These are phyloP conservation scores for Aspergillus hiratsukae DNA, from an alignment of 2,329 filamentous ascomycete species.

Conservation along the genomic window DNA sequence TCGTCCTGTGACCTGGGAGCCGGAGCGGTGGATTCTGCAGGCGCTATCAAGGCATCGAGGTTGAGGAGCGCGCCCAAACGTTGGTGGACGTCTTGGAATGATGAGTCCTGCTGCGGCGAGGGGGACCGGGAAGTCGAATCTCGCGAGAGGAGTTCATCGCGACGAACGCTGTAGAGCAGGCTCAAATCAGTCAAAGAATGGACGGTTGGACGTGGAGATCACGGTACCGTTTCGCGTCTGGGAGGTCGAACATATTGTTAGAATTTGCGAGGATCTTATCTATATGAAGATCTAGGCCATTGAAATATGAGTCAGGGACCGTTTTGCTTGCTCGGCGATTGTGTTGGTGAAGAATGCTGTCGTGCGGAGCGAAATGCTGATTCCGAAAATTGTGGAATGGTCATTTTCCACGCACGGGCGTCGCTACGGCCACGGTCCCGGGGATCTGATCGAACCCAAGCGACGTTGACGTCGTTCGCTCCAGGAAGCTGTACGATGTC, in stretches of 20 bases:
- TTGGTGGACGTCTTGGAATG: conserved; percentile 25
- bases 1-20: conserved; percentile 2
- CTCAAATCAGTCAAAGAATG: neutral
- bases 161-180: conserved; percentile 28
- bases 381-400: neutral
- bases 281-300: neutral
- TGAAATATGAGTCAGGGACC: neutral
- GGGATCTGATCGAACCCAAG: neutral
- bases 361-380: conserved; percentile 4
- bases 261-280: neutral
- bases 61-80: conserved; percentile 32
- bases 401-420: conserved; percentile 3
- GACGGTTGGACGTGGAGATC: neutral
- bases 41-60: conserved; percentile 23
- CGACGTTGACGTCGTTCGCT: no score
- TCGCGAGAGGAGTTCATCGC: conserved; percentile 32
- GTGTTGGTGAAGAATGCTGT: neutral
- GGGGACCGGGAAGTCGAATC: conserved; percentile 28
- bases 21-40: neutral
- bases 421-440: conserved; percentile 13
- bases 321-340: neutral
- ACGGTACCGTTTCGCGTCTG: conserved; percentile 32
- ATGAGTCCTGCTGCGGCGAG: conserved; percentile 24
- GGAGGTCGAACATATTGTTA: conserved; percentile 32
- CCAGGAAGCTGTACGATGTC: no score